phyloP scores from a whole-genome alignment of 345 rosid species.

The Cardamine resedifolia region DNA sequence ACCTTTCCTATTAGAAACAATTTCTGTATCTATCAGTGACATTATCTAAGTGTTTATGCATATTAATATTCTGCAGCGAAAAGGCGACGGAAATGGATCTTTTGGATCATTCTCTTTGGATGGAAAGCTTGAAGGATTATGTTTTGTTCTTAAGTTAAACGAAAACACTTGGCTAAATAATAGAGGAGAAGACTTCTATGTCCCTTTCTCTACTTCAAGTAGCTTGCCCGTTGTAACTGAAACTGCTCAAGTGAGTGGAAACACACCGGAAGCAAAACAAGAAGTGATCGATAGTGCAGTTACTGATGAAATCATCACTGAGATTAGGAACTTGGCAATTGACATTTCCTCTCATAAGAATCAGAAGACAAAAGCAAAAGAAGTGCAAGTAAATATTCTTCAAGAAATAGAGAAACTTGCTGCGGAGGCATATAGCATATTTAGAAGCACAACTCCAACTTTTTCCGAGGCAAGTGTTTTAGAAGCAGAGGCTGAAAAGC shows the following conservation, averaged over 20 bases:
- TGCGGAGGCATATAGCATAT: constrained; percentile 95
- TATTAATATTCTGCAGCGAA: constrained; percentile 54
- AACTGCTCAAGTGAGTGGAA: constrained; percentile 36
- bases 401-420: constrained; percentile 96
- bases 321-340: constrained; percentile 74
- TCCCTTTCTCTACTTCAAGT: constrained; percentile 59
- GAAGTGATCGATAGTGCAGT: constrained; percentile 47
- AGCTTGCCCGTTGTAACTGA: constrained; percentile 42
- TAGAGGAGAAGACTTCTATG: constrained; percentile 70
- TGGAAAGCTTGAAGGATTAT: constrained; percentile 59
- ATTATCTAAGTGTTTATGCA: constrained; percentile 17
- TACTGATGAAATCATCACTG: constrained; percentile 65
- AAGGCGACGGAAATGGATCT: constrained; percentile 55
- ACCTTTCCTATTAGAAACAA: not conserved
- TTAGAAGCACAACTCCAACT: constrained; percentile 67
- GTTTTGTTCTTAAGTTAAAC: constrained; percentile 78
- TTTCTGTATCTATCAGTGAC: not conserved
- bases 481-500: constrained; percentile 43
- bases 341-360: constrained; percentile 63
- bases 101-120: constrained; percentile 66
- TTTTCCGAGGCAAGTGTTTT: constrained; percentile 53
- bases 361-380: constrained; percentile 58
- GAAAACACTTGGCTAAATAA: constrained; percentile 69
- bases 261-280: constrained; percentile 40
- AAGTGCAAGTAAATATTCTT: constrained; percentile 80